These are phyloP conservation scores for Rhizophora mangle DNA, from an alignment of 345 rosid genomes.

Conservation along the genomic window DNA sequence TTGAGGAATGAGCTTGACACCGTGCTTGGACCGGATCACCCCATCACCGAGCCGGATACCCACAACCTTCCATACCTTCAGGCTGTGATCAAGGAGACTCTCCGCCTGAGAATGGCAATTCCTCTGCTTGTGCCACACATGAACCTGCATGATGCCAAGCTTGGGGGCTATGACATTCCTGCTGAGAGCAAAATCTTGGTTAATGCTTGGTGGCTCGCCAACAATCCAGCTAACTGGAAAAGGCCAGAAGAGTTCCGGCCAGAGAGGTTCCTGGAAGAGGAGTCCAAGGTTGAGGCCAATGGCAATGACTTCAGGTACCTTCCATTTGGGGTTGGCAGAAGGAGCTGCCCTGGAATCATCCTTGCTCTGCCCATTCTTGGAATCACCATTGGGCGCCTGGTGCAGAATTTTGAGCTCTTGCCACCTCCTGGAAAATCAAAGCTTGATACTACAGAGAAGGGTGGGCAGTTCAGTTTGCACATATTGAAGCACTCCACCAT, in stretches of 20 bases:
- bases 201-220: slow-evolving; percentile 99
- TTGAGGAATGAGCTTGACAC: slow-evolving; percentile 72
- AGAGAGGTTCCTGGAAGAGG: slow-evolving; percentile 96
- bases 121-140: slow-evolving; percentile 99
- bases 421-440: slow-evolving; percentile 90
- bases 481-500: slow-evolving; percentile 92
- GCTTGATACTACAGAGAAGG: slow-evolving; percentile 82
- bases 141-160: slow-evolving; percentile 95
- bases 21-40: slow-evolving; percentile 64
- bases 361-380: slow-evolving; percentile 93
- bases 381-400: slow-evolving; percentile 81
- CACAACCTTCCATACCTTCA: slow-evolving; percentile 81
- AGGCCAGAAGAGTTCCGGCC: slow-evolving; percentile 91
- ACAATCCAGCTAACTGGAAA: slow-evolving; percentile 84
- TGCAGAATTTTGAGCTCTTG: slow-evolving; percentile 92
- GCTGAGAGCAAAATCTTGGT: slow-evolving; percentile 96
- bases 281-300: slow-evolving; percentile 83
- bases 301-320: slow-evolving; percentile 94
- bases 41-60: slow-evolving; percentile 79
- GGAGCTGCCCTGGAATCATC: slow-evolving; percentile 98
- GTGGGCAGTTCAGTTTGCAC: slow-evolving; percentile 96
- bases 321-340: slow-evolving; percentile 95
- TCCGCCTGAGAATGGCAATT: slow-evolving; percentile 91
- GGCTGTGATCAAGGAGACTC: slow-evolving; percentile 93
- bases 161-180: slow-evolving; percentile 75